Evolutionary conservation across 2,329 filamentous ascomycete genomes (phyloP).

Genomic region (Sclerotinia trifoliorum): DNA sequence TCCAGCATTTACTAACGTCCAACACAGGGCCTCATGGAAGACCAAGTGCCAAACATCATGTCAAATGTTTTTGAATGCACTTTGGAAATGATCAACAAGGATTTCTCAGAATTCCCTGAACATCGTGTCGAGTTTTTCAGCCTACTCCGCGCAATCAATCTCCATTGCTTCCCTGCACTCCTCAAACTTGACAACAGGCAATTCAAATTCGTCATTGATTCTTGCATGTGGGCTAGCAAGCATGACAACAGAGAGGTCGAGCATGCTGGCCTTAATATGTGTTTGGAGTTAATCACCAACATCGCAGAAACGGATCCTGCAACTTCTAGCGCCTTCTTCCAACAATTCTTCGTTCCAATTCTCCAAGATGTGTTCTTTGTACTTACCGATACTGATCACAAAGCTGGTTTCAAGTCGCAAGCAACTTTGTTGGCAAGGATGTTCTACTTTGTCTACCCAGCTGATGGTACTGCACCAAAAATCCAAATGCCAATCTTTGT

Average conservation of each 20-base stretch:
- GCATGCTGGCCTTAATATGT: slow-evolving; percentile 95
- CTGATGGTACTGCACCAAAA: slow-evolving; percentile 69
- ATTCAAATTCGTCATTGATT: slow-evolving; percentile 99
- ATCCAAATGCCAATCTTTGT: slow-evolving; percentile 90
- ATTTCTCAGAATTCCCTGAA: slow-evolving; percentile 98
- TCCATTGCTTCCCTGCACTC: slow-evolving; percentile 93
- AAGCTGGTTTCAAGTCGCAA: slow-evolving; percentile 98
- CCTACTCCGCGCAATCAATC: slow-evolving; percentile 89
- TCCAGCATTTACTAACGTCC: slow-evolving; percentile 38
- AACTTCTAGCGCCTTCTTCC: slow-evolving; percentile 94
- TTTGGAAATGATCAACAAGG: slow-evolving; percentile 99
- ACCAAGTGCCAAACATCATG: slow-evolving; percentile 96
- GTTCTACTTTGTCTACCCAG: slow-evolving; percentile 88
- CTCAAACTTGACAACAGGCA: slow-evolving; percentile 92
- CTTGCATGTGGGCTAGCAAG: slow-evolving; percentile 99
- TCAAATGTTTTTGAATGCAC: slow-evolving; percentile 99
- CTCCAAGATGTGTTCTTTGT: slow-evolving; percentile 98
- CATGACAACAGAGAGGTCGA: slow-evolving; percentile 99
- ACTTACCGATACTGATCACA: slow-evolving; percentile 95
- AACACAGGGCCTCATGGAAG: slow-evolving; percentile 84
- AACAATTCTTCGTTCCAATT: slow-evolving; percentile 93
- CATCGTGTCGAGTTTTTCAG: slow-evolving; percentile 99
- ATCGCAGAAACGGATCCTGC: slow-evolving; percentile 86
- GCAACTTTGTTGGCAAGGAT: slow-evolving; percentile 90
- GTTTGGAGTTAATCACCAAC: slow-evolving; percentile 93